Evolutionary conservation across 2,329 filamentous ascomycete species (phyloP).

Genomic region (Penicillium sp.): DNA sequence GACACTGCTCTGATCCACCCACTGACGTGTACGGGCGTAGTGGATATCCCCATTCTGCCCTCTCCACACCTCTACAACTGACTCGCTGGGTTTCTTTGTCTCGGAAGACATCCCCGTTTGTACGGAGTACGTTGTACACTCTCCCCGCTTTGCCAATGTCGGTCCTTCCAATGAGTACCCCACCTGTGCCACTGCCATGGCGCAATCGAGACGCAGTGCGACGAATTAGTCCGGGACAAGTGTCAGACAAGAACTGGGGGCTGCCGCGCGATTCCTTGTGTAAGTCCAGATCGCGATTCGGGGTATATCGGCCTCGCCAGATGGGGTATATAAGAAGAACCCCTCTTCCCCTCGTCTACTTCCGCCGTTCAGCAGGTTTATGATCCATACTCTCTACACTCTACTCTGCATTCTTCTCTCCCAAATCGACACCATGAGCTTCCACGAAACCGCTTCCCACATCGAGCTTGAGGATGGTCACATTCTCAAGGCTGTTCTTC

Average conservation of each 20-base stretch:
- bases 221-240: constrained; percentile 17
- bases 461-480: constrained; percentile 45
- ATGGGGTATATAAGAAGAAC: constrained; percentile 8
- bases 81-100: constrained; percentile 1
- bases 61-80: not conserved
- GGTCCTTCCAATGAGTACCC: not conserved
- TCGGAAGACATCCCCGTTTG: not conserved
- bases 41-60: not conserved
- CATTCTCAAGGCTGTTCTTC: constrained; percentile 42
- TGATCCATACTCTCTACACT: not conserved
- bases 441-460: constrained; percentile 43
- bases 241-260: constrained; percentile 12
- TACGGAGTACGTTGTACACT: not conserved
- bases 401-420: not conserved
- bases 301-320: not conserved
- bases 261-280: constrained; percentile 4
- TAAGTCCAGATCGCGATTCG: not conserved
- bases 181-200: constrained; percentile 7
- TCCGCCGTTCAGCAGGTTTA: not conserved
- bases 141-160: constrained; percentile 5
- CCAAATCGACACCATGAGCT: constrained; percentile 35
- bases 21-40: not conserved
- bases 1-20: not conserved
- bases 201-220: constrained; percentile 5
- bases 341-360: not conserved